phyloP scores from a whole-genome alignment of 148 eudicot species.

The Cornus suecica region DNA sequence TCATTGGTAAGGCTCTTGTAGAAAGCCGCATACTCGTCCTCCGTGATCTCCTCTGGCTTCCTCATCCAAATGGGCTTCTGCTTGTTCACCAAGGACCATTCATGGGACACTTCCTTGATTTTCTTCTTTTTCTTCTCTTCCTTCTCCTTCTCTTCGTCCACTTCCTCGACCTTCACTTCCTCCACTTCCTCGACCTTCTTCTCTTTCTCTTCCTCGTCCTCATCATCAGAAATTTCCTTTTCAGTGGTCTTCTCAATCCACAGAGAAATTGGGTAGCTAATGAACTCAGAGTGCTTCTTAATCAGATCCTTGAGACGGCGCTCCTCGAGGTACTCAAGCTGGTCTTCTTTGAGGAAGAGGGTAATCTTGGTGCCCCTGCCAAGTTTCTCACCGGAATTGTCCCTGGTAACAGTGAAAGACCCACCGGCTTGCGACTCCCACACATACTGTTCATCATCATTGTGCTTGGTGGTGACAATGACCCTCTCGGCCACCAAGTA shows the following conservation, averaged over 20 bases:
- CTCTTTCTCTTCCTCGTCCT: slow-evolving; percentile 79
- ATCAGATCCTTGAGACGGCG: slow-evolving; percentile 73
- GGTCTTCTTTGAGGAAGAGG: slow-evolving; percentile 69
- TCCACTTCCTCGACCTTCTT: slow-evolving; percentile 75
- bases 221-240: slow-evolving; percentile 83
- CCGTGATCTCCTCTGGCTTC: slow-evolving; percentile 81
- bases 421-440: slow-evolving; percentile 86
- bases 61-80: slow-evolving; percentile 92
- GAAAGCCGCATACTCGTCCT: slow-evolving; percentile 75
- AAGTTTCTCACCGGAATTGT: slow-evolving; percentile 60
- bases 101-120: slow-evolving; percentile 81
- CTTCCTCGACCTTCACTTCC: slow-evolving; percentile 81
- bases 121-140: slow-evolving; percentile 84
- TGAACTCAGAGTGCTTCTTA: slow-evolving; percentile 78
- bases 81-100: slow-evolving; percentile 68
- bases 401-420: slow-evolving; percentile 77
- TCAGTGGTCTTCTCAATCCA: slow-evolving; percentile 81
- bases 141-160: slow-evolving; percentile 76
- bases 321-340: slow-evolving; percentile 82
- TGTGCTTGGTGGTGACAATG: slow-evolving; percentile 77
- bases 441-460: slow-evolving; percentile 71
- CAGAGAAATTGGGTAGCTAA: slow-evolving; percentile 82
- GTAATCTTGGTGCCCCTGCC: slow-evolving; percentile 83
- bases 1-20: slow-evolving; percentile 73
- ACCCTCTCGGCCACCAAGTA: slow-evolving; percentile 85